phyloP scores from a whole-genome alignment of 345 rosid genomes.

The Linum lewisii region DNA sequence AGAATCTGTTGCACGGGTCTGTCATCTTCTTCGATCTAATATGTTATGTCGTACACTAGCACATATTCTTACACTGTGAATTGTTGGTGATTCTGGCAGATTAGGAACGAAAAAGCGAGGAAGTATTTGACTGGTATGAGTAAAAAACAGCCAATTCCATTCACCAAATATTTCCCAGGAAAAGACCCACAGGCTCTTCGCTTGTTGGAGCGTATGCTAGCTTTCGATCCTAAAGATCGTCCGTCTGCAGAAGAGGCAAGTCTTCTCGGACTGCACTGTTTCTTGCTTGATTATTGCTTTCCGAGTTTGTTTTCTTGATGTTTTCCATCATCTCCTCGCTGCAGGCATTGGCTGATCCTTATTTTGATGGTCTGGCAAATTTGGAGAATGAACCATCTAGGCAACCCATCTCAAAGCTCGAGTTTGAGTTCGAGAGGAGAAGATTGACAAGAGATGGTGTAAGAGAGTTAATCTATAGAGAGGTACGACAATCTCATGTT shows the following conservation, averaged over 20 bases:
- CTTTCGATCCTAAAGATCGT: slow-evolving; percentile 92
- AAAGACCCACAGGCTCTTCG: slow-evolving; percentile 48
- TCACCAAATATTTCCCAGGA: slow-evolving; percentile 17
- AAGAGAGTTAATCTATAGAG: slow-evolving; percentile 86
- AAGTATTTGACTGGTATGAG: slow-evolving; percentile 74
- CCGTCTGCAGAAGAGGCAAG: slow-evolving; percentile 89
- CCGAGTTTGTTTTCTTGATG: slow-evolving; percentile 9
- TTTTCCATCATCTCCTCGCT: slow-evolving; percentile 8
- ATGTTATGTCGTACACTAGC: slow-evolving; percentile 5
- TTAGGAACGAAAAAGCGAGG: slow-evolving; percentile 92
- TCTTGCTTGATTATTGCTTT: slow-evolving; percentile 2
- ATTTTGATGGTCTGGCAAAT: slow-evolving; percentile 72
- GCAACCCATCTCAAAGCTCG: slow-evolving; percentile 75
- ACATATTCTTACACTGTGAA: slow-evolving; percentile 4
- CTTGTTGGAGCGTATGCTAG: slow-evolving; percentile 74
- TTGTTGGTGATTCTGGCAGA: slow-evolving; percentile 43
- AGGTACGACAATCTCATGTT: slow-evolving; percentile 34
- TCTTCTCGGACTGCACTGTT: slow-evolving; percentile 4
- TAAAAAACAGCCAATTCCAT: slow-evolving; percentile 35
- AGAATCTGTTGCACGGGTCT: slow-evolving; percentile 70
- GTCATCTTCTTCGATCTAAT: slow-evolving; percentile 19
- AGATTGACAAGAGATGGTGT: slow-evolving; percentile 73
- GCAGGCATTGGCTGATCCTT: slow-evolving; percentile 89
- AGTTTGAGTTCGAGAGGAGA: slow-evolving; percentile 85
- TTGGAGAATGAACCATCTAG: slow-evolving; percentile 61